These are phyloP conservation scores for Aspergillus melleus DNA, from an alignment of 2,329 filamentous ascomycete species.

Conservation along the genomic window DNA sequence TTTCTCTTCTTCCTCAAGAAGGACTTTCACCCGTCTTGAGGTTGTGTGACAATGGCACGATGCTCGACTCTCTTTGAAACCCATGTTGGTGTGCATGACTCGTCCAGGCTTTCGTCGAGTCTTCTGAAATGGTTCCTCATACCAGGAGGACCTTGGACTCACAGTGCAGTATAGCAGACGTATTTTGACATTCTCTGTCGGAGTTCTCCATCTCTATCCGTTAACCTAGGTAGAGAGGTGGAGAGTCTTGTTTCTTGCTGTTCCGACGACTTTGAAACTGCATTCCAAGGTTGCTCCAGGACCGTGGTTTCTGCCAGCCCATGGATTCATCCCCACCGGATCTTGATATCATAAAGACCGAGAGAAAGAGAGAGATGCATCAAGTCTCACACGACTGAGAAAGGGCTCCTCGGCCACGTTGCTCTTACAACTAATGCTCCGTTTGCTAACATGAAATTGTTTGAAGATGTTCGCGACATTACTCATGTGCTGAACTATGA, in stretches of 20 bases:
- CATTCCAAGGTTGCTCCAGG: constrained; percentile 69
- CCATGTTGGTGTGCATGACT: constrained; percentile 85
- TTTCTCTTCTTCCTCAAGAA: constrained; percentile 34
- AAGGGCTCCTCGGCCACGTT: constrained; percentile 52
- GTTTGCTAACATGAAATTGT: constrained; percentile 72
- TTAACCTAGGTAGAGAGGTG: constrained; percentile 68
- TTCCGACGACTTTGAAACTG: constrained; percentile 57
- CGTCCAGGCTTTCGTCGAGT: constrained; percentile 82
- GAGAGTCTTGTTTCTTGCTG: constrained; percentile 57
- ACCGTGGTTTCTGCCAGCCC: constrained; percentile 60
- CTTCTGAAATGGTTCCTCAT: constrained; percentile 71
- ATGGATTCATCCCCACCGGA: constrained; percentile 50
- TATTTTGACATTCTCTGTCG: constrained; percentile 50
- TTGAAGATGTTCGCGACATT: constrained; percentile 99
- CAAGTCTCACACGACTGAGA: constrained; percentile 61
- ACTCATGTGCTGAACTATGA: constrained; percentile 99
- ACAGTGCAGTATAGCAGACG: constrained; percentile 69
- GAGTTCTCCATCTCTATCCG: constrained; percentile 73
- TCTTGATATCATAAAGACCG: constrained; percentile 42
- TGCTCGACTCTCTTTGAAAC: constrained; percentile 84
- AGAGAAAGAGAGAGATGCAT: constrained; percentile 62
- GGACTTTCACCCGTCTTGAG: constrained; percentile 50
- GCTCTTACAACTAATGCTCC: constrained; percentile 51
- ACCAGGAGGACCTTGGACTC: constrained; percentile 84
- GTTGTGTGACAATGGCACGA: constrained; percentile 64